Percentiles rank a stretch among this genome's conserved stretches.
Evolutionary conservation across 2,329 filamentous ascomycete species (phyloP).

Genomic region (Daldinia eschscholtzii): DNA sequence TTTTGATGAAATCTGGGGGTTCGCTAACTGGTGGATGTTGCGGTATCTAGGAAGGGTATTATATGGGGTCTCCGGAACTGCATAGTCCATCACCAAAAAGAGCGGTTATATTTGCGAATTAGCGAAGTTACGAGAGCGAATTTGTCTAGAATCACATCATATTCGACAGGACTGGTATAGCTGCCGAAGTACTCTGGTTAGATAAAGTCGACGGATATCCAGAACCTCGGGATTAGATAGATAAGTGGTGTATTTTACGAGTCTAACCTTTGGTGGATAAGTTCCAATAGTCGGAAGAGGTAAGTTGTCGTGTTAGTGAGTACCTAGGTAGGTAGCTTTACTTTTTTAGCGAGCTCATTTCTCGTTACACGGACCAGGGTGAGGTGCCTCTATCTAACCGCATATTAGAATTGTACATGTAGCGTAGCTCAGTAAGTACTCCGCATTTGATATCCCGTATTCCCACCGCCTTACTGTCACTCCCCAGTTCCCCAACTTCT

Average conservation of each 20-base stretch:
- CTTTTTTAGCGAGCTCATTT: conserved; percentile 23
- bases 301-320: not conserved
- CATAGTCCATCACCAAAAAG: conserved; percentile 23
- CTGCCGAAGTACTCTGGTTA: not conserved
- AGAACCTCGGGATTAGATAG: not conserved
- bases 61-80: conserved; percentile 39
- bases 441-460: conserved; percentile 36
- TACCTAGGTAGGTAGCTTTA: not conserved
- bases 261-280: not conserved
- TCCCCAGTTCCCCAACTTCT: conserved; percentile 43
- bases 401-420: not conserved
- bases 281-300: conserved; percentile 7
- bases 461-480: conserved; percentile 15
- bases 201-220: not conserved
- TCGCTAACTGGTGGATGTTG: conserved; percentile 40
- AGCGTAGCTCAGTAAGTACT: conserved; percentile 28
- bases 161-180: not conserved
- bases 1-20: conserved; percentile 43
- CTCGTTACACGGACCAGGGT: conserved; percentile 17
- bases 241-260: not conserved
- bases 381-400: not conserved
- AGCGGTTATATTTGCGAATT: conserved; percentile 29
- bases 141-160: not conserved
- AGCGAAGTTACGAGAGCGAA: not conserved
- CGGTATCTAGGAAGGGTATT: conserved; percentile 33